Evolutionary conservation across 208 protist genomes (phyloP).

Genomic region (Crithidia bombi): DNA sequence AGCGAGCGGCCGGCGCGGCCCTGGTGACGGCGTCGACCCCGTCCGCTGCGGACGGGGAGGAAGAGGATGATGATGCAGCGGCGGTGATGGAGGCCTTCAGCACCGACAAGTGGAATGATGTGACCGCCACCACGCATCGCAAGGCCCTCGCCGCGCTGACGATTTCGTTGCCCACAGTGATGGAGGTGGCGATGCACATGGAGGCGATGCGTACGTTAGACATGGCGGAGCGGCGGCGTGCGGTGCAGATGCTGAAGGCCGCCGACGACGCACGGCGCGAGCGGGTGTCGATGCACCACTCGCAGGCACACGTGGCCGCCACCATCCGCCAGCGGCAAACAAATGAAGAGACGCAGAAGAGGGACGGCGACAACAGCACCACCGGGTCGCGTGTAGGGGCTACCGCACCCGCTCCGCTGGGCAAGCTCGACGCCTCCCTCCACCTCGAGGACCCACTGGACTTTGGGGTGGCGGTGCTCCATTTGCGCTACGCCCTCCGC

Average conservation of each 20-base stretch:
- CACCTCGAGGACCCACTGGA: conserved; percentile 77
- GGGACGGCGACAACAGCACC: neutral
- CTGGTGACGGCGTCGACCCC: neutral
- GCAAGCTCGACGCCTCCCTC: conserved; percentile 60
- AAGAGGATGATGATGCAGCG: conserved; percentile 6
- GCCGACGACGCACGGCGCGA: conserved; percentile 75
- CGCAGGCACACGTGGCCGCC: conserved; percentile 37
- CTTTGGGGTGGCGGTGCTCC: conserved; percentile 81
- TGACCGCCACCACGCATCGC: conserved; percentile 62
- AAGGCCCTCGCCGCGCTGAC: conserved; percentile 63
- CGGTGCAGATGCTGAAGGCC: conserved; percentile 64
- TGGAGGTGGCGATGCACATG: conserved; percentile 81
- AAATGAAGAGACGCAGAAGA: neutral
- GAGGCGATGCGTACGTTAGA: conserved; percentile 47
- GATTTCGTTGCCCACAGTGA: conserved; percentile 64
- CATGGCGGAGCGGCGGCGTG: conserved; percentile 47
- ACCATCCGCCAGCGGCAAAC: neutral
- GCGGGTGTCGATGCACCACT: conserved; percentile 54
- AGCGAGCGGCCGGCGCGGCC: neutral
- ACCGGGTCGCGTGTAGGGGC: neutral
- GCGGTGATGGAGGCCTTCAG: conserved; percentile 47
- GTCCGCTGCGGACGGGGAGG: neutral
- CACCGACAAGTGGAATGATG: conserved; percentile 45
- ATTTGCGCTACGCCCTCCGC: conserved; percentile 81
- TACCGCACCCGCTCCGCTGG: neutral